Base-by-base conservation (phyloP, 441 rosid species). In the Hura crepitans region DNA sequence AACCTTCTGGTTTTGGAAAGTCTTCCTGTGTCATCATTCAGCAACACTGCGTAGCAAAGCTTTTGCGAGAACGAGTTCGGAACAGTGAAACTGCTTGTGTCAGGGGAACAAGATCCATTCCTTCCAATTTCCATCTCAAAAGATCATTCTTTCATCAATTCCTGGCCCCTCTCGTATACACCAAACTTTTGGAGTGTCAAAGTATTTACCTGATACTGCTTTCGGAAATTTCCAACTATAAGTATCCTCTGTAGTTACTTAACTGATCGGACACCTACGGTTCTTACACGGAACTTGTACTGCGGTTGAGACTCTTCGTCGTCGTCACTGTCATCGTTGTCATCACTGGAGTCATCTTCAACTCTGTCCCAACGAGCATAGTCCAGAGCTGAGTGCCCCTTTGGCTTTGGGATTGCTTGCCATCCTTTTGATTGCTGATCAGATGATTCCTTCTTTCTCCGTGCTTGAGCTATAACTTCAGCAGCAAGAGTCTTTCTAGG, bases 391-490 rank as follows among this genome's bases (percentile, higher is more conserved):
- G 98, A 88, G 80, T 93, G 97, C 45, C 98, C 98, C 86, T 93
- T 93, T n/a, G 98, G 96, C 79, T 91, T 93, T 31, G 98, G 98
- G 69, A 93, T 93, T 6, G 97, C 84, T 82, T 88, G 85, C 98
- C 97, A 93, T 69, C 88, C 97, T 39, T 81, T 79, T 28, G 90
- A 72, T 65, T 77, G 78, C 28, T 78, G 80, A 22, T 62, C 70
- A 42, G 80, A 56, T 47, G 85, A 70, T 56, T 59, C 78, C 71
- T 87, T 85, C 60, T 63, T 70, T 65, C 39, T 66, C 35, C 77
- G 79, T 31, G 80, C 75, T 72, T 71, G 75, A 35, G 80, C 70
- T 42, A 59, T 65, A 69, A 68, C 81, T 69, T 43, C 82, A 61
- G 69, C 65, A 14, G 74, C 37, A 35, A 69, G 55, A 57, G 58